These are phyloP conservation scores for Aspergillus sp. DNA, from an alignment of 2,329 filamentous ascomycete species.

Conservation along the genomic window DNA sequence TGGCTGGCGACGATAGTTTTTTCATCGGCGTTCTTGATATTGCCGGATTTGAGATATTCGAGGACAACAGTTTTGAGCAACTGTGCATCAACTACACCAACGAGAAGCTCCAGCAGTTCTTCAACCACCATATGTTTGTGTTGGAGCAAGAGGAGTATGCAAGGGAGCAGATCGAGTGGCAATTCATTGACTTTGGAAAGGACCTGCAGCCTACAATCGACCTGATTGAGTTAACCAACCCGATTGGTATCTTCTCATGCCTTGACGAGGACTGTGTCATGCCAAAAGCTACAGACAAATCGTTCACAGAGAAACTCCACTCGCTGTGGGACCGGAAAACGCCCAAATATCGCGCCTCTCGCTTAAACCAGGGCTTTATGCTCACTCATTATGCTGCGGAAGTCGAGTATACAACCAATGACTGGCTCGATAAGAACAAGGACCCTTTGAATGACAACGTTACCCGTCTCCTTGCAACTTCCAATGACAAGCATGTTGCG, in stretches of 20 bases:
- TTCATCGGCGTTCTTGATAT: slow-evolving; percentile 99
- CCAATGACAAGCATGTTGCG: slow-evolving; percentile 73
- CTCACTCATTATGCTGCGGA: slow-evolving; percentile 96
- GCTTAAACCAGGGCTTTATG: slow-evolving; percentile 84
- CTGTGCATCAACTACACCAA: slow-evolving; percentile 99
- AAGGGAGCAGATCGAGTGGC: slow-evolving; percentile 96
- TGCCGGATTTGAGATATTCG: slow-evolving; percentile 97
- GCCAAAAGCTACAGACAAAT: slow-evolving; percentile 95
- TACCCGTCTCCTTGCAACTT: slow-evolving; percentile 74
- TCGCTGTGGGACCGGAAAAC: slow-evolving; percentile 94
- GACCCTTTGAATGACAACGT: slow-evolving; percentile 96
- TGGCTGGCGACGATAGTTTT: slow-evolving; percentile 75
- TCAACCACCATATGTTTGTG: slow-evolving; percentile 99
- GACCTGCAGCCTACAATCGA: slow-evolving; percentile 97
- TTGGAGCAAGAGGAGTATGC: slow-evolving; percentile 98
- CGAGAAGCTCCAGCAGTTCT: slow-evolving; percentile 97
- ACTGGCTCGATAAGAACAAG: slow-evolving; percentile 98
- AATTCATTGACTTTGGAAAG: slow-evolving; percentile 97
- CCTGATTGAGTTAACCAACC: slow-evolving; percentile 88
- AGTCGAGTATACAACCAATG: slow-evolving; percentile 90
- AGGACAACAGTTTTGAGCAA: slow-evolving; percentile 97
- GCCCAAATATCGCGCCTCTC: slow-evolving; percentile 79
- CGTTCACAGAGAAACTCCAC: slow-evolving; percentile 96
- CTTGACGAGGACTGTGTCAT: slow-evolving; percentile 97
- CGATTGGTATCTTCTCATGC: slow-evolving; percentile 97